Evolutionary conservation across 2,329 filamentous ascomycete genomes (phyloP).

Genomic region (Sphaerulina vaccinii): DNA sequence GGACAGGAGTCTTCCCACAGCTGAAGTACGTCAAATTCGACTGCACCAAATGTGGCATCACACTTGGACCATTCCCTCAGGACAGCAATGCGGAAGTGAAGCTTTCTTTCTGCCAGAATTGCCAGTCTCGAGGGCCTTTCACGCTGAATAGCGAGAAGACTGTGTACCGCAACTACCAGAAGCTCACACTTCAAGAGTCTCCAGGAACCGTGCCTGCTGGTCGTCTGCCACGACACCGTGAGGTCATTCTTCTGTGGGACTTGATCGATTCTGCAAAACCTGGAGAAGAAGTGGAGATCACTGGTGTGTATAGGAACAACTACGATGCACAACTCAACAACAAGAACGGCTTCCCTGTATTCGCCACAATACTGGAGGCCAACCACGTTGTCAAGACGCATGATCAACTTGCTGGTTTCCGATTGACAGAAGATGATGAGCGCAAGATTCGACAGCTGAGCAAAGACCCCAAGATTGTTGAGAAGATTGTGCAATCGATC

Average conservation of each 20-base stretch:
- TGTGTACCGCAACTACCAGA: constrained; percentile 98
- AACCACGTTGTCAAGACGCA: constrained; percentile 97
- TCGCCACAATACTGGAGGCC: constrained; percentile 94
- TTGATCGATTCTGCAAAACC: constrained; percentile 96
- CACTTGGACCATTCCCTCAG: constrained; percentile 93
- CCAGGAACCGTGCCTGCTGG: constrained; percentile 95
- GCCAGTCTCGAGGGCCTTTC: constrained; percentile 92
- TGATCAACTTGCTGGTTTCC: constrained; percentile 94
- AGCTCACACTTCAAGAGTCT: constrained; percentile 93
- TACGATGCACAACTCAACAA: constrained; percentile 98
- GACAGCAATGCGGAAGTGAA: constrained; percentile 96
- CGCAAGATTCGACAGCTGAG: constrained; percentile 84
- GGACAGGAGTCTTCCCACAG: constrained; percentile 94
- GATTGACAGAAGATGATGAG: constrained; percentile 92
- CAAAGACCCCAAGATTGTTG: constrained; percentile 84
- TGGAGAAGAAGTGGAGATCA: constrained; percentile 95
- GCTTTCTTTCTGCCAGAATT: constrained; percentile 93
- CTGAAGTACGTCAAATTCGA: constrained; percentile 98
- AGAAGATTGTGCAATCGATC: constrained; percentile 89
- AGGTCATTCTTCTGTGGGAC: constrained; percentile 95
- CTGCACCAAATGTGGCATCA: constrained; percentile 88
- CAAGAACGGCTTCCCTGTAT: constrained; percentile 97
- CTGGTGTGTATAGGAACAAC: constrained; percentile 95
- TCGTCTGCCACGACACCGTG: constrained; percentile 85
- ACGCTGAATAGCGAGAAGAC: constrained; percentile 96